Conservation (phyloP, 1,284 basidiomycete genomes). For the Porogramme epimiltina region DNA sequence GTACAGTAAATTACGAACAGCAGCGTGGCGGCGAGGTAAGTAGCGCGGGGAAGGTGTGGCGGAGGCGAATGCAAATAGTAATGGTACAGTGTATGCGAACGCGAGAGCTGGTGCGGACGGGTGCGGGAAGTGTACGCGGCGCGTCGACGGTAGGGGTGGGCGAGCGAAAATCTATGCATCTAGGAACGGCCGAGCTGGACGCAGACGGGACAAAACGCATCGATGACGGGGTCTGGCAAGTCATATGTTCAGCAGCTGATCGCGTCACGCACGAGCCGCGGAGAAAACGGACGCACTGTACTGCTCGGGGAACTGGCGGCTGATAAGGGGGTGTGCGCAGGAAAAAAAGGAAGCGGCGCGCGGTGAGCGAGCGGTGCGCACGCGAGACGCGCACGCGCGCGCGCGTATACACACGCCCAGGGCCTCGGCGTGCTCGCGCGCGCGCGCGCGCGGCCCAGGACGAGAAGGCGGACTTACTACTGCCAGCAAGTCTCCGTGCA, state of each 20-base stretch:
- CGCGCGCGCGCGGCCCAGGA: no score
- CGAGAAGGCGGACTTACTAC: constrained; percentile 51
- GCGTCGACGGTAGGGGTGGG: background rate
- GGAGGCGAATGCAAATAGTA: constrained; percentile 2
- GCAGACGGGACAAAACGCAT: constrained; percentile 45
- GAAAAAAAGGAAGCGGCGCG: background rate
- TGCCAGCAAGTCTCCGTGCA: constrained; percentile 75
- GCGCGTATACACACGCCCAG: background rate
- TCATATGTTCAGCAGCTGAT: constrained; percentile 15
- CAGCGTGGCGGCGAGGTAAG: background rate
- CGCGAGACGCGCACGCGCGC: background rate
- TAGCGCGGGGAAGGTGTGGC: constrained; percentile 1
- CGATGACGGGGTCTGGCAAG: constrained; percentile 43
- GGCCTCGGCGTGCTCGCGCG: no score
- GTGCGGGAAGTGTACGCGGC: no score
- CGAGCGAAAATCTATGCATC: constrained; percentile 2
- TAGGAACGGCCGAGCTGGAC: constrained; percentile 25
- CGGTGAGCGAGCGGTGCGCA: background rate
- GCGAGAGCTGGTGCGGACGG: no score
- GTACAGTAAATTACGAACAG: constrained; percentile 18
- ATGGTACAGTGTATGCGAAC: constrained; percentile 4
- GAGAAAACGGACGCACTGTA: constrained; percentile 43
- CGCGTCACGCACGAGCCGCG: constrained; percentile 3
- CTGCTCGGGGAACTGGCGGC: constrained; percentile 71
- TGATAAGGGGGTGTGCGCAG: constrained; percentile 29